Conservation (phyloP, 1,139 yeast species). For the Candida freyschussii region DNA sequence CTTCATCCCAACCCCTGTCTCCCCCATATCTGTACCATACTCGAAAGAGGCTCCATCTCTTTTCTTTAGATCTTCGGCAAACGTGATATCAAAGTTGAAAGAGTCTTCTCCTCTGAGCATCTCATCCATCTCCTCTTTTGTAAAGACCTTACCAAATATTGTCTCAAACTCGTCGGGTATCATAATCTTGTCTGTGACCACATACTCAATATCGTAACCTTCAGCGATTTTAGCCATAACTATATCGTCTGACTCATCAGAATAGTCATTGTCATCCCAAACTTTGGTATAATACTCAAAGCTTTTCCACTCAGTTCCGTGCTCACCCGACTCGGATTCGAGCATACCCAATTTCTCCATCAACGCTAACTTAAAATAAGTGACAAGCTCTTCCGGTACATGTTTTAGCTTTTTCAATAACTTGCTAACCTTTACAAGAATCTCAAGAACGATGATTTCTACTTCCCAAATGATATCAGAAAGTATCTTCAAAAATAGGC, state of each 20-base stretch:
- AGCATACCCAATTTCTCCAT: constrained; percentile 13
- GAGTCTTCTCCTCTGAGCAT: constrained; percentile 11
- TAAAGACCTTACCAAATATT: constrained; percentile 8
- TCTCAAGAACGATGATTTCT: constrained; percentile 14
- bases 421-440: constrained; percentile 13
- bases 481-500: constrained; percentile 15
- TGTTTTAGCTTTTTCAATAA: constrained; percentile 10
- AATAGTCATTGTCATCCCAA: constrained; percentile 8
- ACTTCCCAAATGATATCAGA: constrained; percentile 19
- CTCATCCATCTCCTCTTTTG: constrained; percentile 10
- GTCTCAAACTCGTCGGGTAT: constrained; percentile 10
- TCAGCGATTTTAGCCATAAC: no score
- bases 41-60: no score
- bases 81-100: constrained; percentile 11
- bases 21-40: no score
- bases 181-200: constrained; percentile 7
- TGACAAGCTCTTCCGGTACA: constrained; percentile 16
- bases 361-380: constrained; percentile 15
- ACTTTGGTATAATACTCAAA: constrained; percentile 6
- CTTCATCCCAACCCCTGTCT: no score
- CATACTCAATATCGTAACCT: constrained; percentile 13
- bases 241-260: no score
- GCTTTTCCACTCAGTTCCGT: constrained; percentile 1
- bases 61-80: constrained; percentile 5
- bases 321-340: constrained; percentile 2